phyloP scores from a whole-genome alignment of 1,284 basidiomycete species.

The Laetiporus sulphureus region DNA sequence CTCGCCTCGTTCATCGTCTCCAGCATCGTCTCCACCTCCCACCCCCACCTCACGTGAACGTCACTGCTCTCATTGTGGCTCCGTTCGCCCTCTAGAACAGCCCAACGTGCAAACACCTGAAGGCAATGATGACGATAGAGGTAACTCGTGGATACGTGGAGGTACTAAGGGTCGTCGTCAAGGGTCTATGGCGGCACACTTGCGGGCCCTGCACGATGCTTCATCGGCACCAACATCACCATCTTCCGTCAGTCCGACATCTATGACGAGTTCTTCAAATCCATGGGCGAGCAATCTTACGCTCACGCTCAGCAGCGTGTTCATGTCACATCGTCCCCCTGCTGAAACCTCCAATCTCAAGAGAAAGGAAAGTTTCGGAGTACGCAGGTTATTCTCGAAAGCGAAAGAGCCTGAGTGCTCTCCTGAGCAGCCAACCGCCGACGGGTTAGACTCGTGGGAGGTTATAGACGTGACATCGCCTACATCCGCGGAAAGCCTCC shows the following conservation, averaged over 20 bases:
- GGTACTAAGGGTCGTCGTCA: too few relatives aligned
- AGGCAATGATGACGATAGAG: conserved; percentile 13
- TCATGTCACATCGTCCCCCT: conserved; percentile 12
- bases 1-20: conserved; percentile 1
- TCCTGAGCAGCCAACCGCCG: not conserved
- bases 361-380: conserved; percentile 25
- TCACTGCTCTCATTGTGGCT: conserved; percentile 21
- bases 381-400: conserved; percentile 26
- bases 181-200: too few relatives aligned
- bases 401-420: conserved; percentile 22
- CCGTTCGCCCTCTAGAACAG: conserved; percentile 13
- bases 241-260: conserved; percentile 12
- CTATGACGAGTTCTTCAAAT: conserved; percentile 15
- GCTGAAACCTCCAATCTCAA: conserved; percentile 5
- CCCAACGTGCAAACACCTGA: conserved; percentile 12
- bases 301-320: conserved; percentile 15
- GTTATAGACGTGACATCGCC: conserved; percentile 15
- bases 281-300: conserved; percentile 24
- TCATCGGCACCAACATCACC: conserved; percentile 18
- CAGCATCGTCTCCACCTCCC: conserved; percentile 9
- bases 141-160: too few relatives aligned
- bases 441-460: conserved; percentile 21
- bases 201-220: conserved; percentile 9
- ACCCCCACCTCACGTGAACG: conserved; percentile 7
- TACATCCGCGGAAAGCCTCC: not conserved